Base-by-base conservation (phyloP, 2,329 filamentous ascomycete genomes). In the Sphaerulina vaccinii region DNA sequence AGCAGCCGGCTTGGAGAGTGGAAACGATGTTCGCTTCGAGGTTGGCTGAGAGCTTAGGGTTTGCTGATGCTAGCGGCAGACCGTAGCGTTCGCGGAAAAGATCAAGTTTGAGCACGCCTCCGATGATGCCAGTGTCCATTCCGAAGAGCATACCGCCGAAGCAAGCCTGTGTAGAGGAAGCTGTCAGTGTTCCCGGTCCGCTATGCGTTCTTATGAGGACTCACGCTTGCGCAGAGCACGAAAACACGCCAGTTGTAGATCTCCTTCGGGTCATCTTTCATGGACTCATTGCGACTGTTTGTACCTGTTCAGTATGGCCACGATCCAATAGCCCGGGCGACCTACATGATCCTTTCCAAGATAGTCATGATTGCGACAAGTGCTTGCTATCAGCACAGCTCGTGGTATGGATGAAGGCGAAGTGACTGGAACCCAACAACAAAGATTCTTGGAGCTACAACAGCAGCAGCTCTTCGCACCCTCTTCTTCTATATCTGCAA, bases 171-270 rank as follows among this genome's bases (percentile, higher is more conserved):
- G 16, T 3, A 16, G 15, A 16, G 7, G 36, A 15, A 3, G n/a
- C 10, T 8, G 41, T 49, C 65, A 41, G 73, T 64, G n/a, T n/a
- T n/a, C n/a, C n/a, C n/a, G n/a, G n/a, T n/a, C n/a, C n/a, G n/a
- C 9, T 71, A 71, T 49, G 73, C 71, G 56, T 78, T 70, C 19
- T 77, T 63, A 24, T 73, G 68, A 66, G 69, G 75, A 22, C 45
- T 41, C 21, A 49, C 45, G 89, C 71, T 89, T 89, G 52, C 51
- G 51, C 58, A 59, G 82, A 83, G 64, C 76, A 82, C 42, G 57
- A 85, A 81, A 22, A 85, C 82, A 50, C 84, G 79, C 84, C 84
- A 87, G 63, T 83, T 83, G 70, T 87, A 87, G 53, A 87, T 83
- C 65, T 86, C 79, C 16, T 77, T 74, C 15, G 85, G 85, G 64